These are phyloP conservation scores for Suhomyces xylopsoci DNA, from an alignment of 805 yeast species.

Conservation along the genomic window DNA sequence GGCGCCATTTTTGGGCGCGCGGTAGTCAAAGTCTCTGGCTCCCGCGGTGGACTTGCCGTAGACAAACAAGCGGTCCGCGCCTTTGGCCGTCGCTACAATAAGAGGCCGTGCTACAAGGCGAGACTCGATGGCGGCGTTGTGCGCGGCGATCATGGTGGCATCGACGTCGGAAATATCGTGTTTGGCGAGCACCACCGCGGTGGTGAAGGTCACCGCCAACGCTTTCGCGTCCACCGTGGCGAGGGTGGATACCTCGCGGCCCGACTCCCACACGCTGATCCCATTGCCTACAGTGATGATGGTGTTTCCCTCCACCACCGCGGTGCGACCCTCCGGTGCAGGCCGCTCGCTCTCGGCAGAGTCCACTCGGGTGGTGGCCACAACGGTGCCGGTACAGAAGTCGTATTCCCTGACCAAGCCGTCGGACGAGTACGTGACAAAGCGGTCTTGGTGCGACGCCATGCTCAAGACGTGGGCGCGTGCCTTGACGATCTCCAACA, in stretches of 20 bases:
- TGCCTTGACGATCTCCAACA: constrained; percentile 28
- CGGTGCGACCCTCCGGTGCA: neutral
- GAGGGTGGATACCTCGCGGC: neutral
- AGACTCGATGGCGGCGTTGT: constrained; percentile 15
- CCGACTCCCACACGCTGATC: neutral
- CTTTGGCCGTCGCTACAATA: constrained; percentile 11
- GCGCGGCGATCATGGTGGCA: constrained; percentile 15
- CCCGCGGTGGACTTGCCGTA: constrained; percentile 5
- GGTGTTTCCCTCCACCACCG: constrained; percentile 9
- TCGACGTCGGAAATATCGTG: constrained; percentile 8
- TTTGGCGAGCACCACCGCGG: constrained; percentile 11
- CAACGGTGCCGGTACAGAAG: constrained; percentile 24
- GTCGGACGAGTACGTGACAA: constrained; percentile 31
- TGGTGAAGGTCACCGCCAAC: constrained; percentile 6
- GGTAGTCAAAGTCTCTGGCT: constrained; percentile 8
- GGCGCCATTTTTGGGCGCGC: neutral
- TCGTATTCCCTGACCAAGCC: constrained; percentile 29
- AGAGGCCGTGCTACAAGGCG: constrained; percentile 11
- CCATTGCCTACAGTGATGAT: constrained; percentile 9
- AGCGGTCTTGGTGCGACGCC: constrained; percentile 14
- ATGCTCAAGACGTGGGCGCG: constrained; percentile 22
- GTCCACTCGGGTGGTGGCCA: neutral
- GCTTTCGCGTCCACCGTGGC: constrained; percentile 8
- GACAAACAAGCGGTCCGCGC: constrained; percentile 10
- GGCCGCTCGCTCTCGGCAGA: neutral